Percentiles rank a stretch among this genome's conserved stretches.
These are phyloP conservation scores for Handroanthus guayacan DNA, from an alignment of 257 asterid genomes.

Conservation along the genomic window DNA sequence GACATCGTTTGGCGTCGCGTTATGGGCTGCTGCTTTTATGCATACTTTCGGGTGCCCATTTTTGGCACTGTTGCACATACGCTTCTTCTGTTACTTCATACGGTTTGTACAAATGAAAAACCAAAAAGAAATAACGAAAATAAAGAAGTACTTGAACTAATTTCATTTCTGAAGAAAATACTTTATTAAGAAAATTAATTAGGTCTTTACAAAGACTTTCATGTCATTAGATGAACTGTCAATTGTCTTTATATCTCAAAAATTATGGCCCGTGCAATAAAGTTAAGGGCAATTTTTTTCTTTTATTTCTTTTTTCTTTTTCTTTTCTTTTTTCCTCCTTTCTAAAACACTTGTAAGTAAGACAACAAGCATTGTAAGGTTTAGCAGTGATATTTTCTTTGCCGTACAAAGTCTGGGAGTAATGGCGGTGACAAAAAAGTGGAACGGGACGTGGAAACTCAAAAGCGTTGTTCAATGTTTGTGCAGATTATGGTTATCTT, in stretches of 20 bases:
- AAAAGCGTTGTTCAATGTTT: constrained; percentile 7
- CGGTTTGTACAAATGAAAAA: background rate
- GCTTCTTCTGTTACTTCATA: no score
- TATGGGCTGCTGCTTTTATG: constrained; percentile 16
- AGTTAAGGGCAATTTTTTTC: no score
- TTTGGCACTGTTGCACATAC: constrained; percentile 2
- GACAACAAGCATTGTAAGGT: no score
- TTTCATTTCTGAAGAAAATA: background rate
- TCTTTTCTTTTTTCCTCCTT: no score
- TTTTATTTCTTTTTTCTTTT: no score
- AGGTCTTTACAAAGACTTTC: background rate
- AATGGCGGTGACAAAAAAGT: background rate
- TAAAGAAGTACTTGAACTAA: background rate
- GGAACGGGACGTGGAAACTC: background rate
- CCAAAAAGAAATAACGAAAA: no score
- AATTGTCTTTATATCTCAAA: no score
- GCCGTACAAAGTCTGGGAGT: no score
- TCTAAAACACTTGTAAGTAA: no score
- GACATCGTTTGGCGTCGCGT: constrained; percentile 15
- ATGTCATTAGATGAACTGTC: no score
- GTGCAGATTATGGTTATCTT: background rate
- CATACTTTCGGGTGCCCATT: constrained; percentile 11
- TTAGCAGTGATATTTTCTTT: no score
- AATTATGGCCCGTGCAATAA: no score
- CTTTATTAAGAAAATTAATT: background rate